Evolutionary conservation across 352 stramenopile genomes (phyloP).

Genomic region (Globisporangium carolinianum): DNA sequence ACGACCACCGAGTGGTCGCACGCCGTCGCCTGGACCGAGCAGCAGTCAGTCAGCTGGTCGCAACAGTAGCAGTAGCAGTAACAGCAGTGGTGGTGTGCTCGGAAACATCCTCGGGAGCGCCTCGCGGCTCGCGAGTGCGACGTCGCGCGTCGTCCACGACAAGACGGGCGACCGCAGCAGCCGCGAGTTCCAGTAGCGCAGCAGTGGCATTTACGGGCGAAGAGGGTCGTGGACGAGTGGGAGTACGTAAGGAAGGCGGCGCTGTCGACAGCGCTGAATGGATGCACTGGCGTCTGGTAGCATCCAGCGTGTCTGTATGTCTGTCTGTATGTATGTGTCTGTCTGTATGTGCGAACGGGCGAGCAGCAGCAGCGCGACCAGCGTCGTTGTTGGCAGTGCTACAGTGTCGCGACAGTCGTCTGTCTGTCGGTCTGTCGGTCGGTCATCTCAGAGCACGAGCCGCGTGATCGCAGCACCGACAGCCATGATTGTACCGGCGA

Average conservation of each 20-base stretch:
- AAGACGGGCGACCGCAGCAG: conserved; percentile 30
- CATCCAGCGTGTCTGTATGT: too few species aligned
- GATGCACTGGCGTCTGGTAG: too few species aligned
- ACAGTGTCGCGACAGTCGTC: too few species aligned
- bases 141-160: conserved; percentile 44
- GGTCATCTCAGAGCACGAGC: conserved; percentile 46
- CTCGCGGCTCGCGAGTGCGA: conserved; percentile 54
- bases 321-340: neutral
- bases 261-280: too few species aligned
- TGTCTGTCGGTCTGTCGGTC: too few species aligned
- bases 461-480: conserved; percentile 70
- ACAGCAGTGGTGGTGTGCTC: conserved; percentile 29
- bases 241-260: too few species aligned
- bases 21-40: neutral
- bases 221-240: too few species aligned
- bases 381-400: too few species aligned
- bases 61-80: conserved; percentile 4
- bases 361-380: neutral
- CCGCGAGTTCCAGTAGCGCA: conserved; percentile 22
- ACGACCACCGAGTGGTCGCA: conserved; percentile 6
- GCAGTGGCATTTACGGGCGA: too few species aligned
- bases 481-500: conserved; percentile 84
- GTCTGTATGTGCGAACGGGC: neutral
- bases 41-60: conserved; percentile 3
- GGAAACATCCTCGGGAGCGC: conserved; percentile 62